Evolutionary conservation across 176 grass and related monocot species (phyloP).

Genomic region (Stipa capillata): DNA sequence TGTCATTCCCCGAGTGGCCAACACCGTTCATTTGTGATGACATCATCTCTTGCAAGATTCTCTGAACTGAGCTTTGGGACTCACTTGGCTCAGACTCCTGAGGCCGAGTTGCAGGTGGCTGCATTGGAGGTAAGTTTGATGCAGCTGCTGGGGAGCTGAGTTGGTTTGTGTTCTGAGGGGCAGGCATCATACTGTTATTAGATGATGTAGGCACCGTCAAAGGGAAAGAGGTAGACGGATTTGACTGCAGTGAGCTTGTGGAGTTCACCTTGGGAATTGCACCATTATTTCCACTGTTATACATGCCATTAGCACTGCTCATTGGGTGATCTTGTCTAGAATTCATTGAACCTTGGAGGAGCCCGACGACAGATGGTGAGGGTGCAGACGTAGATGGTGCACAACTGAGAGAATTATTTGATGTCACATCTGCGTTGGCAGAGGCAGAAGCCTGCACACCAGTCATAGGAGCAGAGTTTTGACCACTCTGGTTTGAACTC

Average conservation of each 20-base stretch:
- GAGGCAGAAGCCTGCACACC: conserved; percentile 44
- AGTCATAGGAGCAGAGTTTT: too few relatives aligned
- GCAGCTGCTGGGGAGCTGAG: conserved; percentile 37
- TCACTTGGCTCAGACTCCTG: conserved; percentile 65
- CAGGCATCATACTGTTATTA: conserved; percentile 47
- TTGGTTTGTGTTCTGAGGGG: conserved; percentile 43
- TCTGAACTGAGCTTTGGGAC: conserved; percentile 81
- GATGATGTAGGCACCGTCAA: too few relatives aligned
- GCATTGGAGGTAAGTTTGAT: conserved; percentile 45
- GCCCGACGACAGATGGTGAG: conserved; percentile 16
- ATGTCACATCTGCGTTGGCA: conserved; percentile 34
- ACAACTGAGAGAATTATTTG: conserved; percentile 40
- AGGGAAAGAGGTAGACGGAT: too few relatives aligned
- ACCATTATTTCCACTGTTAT: conserved; percentile 29
- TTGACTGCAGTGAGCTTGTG: conserved; percentile 47
- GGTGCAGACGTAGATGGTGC: conserved; percentile 43
- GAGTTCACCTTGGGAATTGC: conserved; percentile 52
- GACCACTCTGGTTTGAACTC: conserved; percentile 72
- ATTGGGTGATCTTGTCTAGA: conserved; percentile 57
- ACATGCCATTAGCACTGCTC: conserved; percentile 27
- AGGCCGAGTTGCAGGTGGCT: conserved; percentile 35
- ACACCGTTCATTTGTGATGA: conserved; percentile 67
- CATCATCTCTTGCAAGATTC: conserved; percentile 85
- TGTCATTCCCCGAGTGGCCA: conserved; percentile 35
- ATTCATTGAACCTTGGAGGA: conserved; percentile 59